Evolutionary conservation across 306 rosid species (phyloP).

Genomic region (Amphicarpaea edgeworthii): DNA sequence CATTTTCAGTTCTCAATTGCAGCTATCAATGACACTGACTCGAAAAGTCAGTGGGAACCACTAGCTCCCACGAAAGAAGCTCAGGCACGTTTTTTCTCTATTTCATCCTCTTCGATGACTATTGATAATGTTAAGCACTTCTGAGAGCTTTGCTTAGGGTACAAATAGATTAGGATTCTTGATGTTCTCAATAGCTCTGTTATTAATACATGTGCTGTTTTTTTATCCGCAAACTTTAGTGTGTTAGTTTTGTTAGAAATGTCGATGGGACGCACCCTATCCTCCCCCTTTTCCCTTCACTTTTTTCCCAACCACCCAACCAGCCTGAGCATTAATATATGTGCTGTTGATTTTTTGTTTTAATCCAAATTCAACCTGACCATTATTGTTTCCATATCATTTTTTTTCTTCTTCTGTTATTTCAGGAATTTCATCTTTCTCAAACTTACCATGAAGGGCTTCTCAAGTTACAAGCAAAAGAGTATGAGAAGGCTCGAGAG

Average conservation of each 20-base stretch:
- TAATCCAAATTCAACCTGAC: slow-evolving; percentile 15
- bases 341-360: not conserved
- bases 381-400: slow-evolving; percentile 2
- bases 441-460: slow-evolving; percentile 97
- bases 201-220: not conserved
- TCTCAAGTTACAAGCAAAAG: slow-evolving; percentile 81
- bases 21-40: slow-evolving; percentile 89
- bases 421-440: slow-evolving; percentile 94
- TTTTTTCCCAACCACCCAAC: too few species aligned
- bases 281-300: too few species aligned
- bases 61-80: slow-evolving; percentile 98
- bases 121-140: slow-evolving; percentile 23
- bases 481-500: slow-evolving; percentile 81
- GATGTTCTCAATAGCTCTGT: slow-evolving; percentile 9
- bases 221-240: too few species aligned
- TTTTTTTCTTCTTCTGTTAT: not conserved
- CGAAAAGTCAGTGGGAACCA: slow-evolving; percentile 88
- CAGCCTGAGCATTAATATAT: too few species aligned
- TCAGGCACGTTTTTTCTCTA: slow-evolving; percentile 60
- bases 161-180: slow-evolving; percentile 8
- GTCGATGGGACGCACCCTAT: too few species aligned
- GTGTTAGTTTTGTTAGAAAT: too few species aligned
- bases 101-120: slow-evolving; percentile 7
- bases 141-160: not conserved
- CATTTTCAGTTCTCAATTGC: slow-evolving; percentile 83